Conservation (phyloP, 495 filamentous ascomycete species). For the Chaetomidium leptoderma region DNA sequence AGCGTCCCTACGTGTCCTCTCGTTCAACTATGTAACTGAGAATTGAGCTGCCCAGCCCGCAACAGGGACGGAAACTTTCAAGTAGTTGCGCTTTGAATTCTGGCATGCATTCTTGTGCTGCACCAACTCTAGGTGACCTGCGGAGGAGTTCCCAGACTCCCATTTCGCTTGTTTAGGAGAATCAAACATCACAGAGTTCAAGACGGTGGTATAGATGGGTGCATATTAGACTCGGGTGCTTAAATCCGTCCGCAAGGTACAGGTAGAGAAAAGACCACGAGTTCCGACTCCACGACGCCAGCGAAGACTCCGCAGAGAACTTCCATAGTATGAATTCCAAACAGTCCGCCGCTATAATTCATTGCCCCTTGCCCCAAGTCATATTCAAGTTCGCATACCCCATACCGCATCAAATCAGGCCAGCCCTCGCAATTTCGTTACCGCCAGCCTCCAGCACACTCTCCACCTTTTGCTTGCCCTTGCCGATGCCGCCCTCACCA, state of each 20-base stretch:
- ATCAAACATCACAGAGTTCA: too few relatives aligned
- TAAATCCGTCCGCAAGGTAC: neutral
- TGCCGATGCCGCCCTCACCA: constrained; percentile 75
- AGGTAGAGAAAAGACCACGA: neutral
- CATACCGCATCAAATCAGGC: constrained; percentile 40
- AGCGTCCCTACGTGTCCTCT: neutral
- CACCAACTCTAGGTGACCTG: too few relatives aligned
- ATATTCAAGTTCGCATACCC: neutral
- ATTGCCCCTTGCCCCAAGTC: neutral
- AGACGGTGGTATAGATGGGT: too few relatives aligned
- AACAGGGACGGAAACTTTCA: too few relatives aligned
- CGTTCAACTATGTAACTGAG: neutral
- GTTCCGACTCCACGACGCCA: constrained; percentile 5
- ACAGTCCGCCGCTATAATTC: neutral
- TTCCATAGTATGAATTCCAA: neutral
- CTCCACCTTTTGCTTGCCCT: constrained; percentile 73
- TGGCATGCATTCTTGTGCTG: too few relatives aligned
- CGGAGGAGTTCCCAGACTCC: too few relatives aligned
- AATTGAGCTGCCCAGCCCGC: too few relatives aligned
- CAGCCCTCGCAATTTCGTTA: constrained; percentile 77
- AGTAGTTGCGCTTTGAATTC: too few relatives aligned
- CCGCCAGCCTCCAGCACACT: constrained; percentile 65
- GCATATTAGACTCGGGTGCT: too few relatives aligned
- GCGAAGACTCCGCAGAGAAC: neutral
- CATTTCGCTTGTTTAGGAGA: too few relatives aligned